These are phyloP conservation scores for Choricystis sp. DNA, from an alignment of 139 green algal genomes.

Conservation along the genomic window DNA sequence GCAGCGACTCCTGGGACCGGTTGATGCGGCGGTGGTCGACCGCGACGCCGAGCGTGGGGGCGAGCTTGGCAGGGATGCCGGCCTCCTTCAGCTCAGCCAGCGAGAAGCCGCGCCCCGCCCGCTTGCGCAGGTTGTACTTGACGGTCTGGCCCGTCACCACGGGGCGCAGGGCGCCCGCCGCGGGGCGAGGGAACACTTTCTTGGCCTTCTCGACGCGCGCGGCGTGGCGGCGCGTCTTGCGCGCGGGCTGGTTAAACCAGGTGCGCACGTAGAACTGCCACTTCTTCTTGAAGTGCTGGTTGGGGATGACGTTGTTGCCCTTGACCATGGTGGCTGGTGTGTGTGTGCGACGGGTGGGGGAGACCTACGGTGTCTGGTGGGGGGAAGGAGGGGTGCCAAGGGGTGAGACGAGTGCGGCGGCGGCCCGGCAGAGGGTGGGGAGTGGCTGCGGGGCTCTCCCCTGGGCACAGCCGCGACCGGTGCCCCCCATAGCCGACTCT, in stretches of 20 bases:
- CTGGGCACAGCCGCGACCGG: too few species aligned
- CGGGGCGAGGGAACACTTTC: constrained; percentile 79
- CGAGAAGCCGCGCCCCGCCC: constrained; percentile 87
- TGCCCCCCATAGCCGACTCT: too few species aligned
- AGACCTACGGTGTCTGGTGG: too few species aligned
- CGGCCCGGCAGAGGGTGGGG: too few species aligned
- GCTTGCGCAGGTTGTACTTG: constrained; percentile 91
- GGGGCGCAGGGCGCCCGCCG: constrained; percentile 68
- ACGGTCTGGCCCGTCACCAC: constrained; percentile 79
- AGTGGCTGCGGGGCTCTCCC: too few species aligned
- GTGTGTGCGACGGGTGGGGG: too few species aligned
- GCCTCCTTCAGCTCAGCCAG: constrained; percentile 98
- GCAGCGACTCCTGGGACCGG: constrained; percentile 77
- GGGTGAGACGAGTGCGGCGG: too few species aligned
- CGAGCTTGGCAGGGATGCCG: constrained; percentile 77
- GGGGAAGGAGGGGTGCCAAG: too few species aligned
- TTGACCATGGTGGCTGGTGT: constrained; percentile 43
- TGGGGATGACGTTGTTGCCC: constrained; percentile 82
- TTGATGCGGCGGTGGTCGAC: constrained; percentile 94
- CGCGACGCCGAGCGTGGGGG: constrained; percentile 87
- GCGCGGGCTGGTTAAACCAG: constrained; percentile 98
- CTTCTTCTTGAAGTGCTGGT: constrained; percentile 90
- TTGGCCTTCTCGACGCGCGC: constrained; percentile 81
- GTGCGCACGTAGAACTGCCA: constrained; percentile 59
- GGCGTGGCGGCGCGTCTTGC: constrained; percentile 67